phyloP scores from a whole-genome alignment of 2,329 filamentous ascomycete genomes.

The Pseudogymnoascus sp. region DNA sequence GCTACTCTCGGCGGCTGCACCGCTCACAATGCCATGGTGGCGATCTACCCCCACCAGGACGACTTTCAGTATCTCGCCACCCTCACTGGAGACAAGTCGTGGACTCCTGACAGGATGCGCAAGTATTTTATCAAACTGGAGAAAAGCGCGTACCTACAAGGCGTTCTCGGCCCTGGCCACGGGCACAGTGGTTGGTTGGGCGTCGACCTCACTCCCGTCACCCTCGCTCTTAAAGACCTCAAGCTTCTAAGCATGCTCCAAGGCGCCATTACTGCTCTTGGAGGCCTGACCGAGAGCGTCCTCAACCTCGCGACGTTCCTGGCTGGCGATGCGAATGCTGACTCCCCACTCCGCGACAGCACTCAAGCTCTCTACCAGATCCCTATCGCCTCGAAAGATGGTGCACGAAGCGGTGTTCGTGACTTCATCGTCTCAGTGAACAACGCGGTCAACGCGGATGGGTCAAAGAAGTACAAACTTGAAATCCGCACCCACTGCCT shows the following conservation, averaged over 20 bases:
- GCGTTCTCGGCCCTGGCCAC: constrained; percentile 14
- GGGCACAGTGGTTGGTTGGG: constrained; percentile 26
- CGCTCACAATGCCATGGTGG: constrained; percentile 21
- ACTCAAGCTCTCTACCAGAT: constrained; percentile 21
- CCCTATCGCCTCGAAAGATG: constrained; percentile 17
- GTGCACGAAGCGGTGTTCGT: constrained; percentile 18
- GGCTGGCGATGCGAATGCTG: constrained; percentile 19
- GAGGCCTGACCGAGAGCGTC: neutral
- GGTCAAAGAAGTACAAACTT: constrained; percentile 18
- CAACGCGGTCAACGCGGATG: constrained; percentile 15
- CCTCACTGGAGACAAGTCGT: constrained; percentile 21
- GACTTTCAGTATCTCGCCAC: constrained; percentile 19
- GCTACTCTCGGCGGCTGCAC: constrained; percentile 26
- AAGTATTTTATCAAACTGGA: constrained; percentile 18
- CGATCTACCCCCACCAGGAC: constrained; percentile 16
- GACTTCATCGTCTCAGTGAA: constrained; percentile 20
- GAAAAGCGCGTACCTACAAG: constrained; percentile 11
- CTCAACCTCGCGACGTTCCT: constrained; percentile 15
- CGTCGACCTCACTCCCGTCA: constrained; percentile 12
- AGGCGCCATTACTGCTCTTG: constrained; percentile 12
- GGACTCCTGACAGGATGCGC: constrained; percentile 19
- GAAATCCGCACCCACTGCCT: constrained; percentile 20
- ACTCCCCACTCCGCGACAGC: constrained; percentile 16
- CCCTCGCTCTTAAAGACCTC: constrained; percentile 11
- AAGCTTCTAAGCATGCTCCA: constrained; percentile 14